A percentile compares a stretch with the other conserved stretches of the same genome.
Evolutionary conservation across 768 basidiomycete genomes (phyloP).

Genomic region (Strobilomyces echinocephalus): DNA sequence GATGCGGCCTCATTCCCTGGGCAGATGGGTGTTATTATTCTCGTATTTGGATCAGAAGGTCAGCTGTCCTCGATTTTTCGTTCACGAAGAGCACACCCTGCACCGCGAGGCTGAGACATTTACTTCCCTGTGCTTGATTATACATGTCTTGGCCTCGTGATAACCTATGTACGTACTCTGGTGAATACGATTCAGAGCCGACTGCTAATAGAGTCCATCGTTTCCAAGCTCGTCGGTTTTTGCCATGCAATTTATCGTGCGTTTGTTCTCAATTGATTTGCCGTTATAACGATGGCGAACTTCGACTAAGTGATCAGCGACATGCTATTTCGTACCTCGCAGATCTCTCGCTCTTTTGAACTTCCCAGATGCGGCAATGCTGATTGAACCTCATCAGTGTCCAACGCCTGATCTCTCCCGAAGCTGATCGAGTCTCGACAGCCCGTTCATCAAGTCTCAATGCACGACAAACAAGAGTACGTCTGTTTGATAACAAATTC

Average conservation of each 20-base stretch:
- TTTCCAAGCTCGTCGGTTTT: neutral
- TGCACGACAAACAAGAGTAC: neutral
- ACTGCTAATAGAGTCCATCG: neutral
- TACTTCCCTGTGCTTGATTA: neutral
- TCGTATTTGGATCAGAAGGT: slow-evolving; percentile 2
- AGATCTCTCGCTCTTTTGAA: neutral
- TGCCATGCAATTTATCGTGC: neutral
- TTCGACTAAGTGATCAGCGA: neutral
- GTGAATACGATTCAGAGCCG: neutral
- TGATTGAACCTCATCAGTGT: neutral
- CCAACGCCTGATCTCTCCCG: neutral
- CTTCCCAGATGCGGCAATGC: neutral
- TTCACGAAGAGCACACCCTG: neutral
- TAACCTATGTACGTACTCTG: slow-evolving; percentile 11
- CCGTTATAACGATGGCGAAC: neutral
- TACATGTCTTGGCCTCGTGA: neutral
- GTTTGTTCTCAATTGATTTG: neutral
- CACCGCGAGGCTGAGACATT: slow-evolving; percentile 10
- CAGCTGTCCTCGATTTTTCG: neutral
- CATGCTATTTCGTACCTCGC: neutral
- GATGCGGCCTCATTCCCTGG: slow-evolving; percentile 33
- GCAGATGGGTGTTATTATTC: slow-evolving; percentile 18
- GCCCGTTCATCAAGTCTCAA: neutral
- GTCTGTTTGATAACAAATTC: neutral
- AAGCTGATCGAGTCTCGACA: neutral